These are phyloP conservation scores for Fusarium sp. DNA, from an alignment of 2,329 filamentous ascomycete species.

Conservation along the genomic window DNA sequence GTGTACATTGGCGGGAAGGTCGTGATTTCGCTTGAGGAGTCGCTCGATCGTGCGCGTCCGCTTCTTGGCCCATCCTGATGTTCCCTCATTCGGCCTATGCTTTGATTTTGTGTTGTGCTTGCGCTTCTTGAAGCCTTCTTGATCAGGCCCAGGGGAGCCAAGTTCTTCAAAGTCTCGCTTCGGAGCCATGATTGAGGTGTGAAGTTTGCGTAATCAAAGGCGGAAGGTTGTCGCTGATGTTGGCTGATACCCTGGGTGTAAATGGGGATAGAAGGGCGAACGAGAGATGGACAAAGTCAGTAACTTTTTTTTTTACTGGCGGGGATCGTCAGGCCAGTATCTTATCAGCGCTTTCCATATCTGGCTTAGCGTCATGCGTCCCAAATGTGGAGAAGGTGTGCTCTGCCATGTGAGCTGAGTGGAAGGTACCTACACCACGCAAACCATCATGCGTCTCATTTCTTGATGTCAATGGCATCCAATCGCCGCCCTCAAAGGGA, in stretches of 20 bases:
- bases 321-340: conserved; percentile 29
- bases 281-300: conserved; percentile 3
- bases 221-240: not conserved
- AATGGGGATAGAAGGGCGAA: not conserved
- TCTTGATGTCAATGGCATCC: conserved; percentile 20
- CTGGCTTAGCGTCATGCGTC: conserved; percentile 24
- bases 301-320: conserved; percentile 42
- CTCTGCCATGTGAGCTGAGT: conserved; percentile 21
- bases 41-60: conserved; percentile 77
- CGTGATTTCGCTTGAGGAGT: conserved; percentile 69
- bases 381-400: conserved; percentile 28
- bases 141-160: conserved; percentile 42
- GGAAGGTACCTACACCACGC: conserved; percentile 12
- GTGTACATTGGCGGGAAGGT: conserved; percentile 75
- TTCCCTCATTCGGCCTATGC: conserved; percentile 59
- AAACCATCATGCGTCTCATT: conserved; percentile 23
- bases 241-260: not conserved
- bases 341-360: conserved; percentile 41
- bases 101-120: conserved; percentile 52
- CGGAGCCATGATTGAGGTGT: conserved; percentile 41
- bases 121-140: conserved; percentile 48
- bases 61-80: conserved; percentile 75
- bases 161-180: conserved; percentile 49
- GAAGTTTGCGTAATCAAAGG: not conserved
- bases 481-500: conserved; percentile 5